phyloP scores from a whole-genome alignment of 73 alveolate species.

The Urostyla sp. region DNA sequence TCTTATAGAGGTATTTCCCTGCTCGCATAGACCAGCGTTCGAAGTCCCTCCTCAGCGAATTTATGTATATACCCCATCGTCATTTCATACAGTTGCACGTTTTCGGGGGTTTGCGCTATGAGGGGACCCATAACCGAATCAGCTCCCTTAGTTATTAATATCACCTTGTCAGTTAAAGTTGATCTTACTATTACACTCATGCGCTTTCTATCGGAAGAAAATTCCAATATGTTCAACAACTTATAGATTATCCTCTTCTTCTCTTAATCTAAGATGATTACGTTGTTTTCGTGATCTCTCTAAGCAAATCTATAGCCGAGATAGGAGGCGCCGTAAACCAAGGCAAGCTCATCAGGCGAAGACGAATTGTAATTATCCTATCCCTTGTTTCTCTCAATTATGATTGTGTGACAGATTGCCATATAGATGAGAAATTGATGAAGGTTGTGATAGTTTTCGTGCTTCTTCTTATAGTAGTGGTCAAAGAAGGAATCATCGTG shows the following conservation, averaged over 20 bases:
- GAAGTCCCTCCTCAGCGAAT: conserved; percentile 65
- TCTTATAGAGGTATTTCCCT: conserved; percentile 32
- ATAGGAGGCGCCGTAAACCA: conserved; percentile 82
- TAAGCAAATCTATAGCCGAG: conserved; percentile 81
- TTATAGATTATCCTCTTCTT: conserved; percentile 52
- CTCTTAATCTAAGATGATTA: conserved; percentile 64
- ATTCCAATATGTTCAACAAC: conserved; percentile 86
- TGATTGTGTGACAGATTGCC: conserved; percentile 78
- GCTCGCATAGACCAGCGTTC: conserved; percentile 64
- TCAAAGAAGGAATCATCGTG: neutral
- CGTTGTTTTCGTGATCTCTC: conserved; percentile 79
- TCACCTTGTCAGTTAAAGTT: conserved; percentile 54
- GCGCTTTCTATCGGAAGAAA: conserved; percentile 90
- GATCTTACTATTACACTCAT: conserved; percentile 91
- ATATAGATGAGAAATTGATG: neutral
- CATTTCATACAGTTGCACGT: neutral
- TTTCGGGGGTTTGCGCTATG: too few species aligned
- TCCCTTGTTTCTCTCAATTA: conserved; percentile 64
- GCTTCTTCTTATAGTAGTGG: neutral
- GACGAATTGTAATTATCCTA: conserved; percentile 77
- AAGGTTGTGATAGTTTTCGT: neutral
- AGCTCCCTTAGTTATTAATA: conserved; percentile 90
- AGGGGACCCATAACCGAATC: conserved; percentile 93
- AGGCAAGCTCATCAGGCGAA: conserved; percentile 96
- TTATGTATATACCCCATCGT: neutral